Evolutionary conservation across 2,329 filamentous ascomycete species (phyloP).

Genomic region (Arthroderma uncinatum): DNA sequence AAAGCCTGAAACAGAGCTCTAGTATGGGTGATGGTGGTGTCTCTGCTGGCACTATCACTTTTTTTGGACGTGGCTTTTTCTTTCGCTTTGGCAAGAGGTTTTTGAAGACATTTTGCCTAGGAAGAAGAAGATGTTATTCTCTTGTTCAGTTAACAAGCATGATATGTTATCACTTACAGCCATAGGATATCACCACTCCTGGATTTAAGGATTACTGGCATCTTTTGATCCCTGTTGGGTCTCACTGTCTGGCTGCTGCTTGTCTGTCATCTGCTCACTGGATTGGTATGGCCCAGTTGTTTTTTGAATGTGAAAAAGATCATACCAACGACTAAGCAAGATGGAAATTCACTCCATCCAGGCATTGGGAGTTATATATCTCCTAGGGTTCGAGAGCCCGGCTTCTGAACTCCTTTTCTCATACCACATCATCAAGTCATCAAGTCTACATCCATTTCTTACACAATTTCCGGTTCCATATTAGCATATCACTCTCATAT

Average conservation of each 20-base stretch:
- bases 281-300: not conserved
- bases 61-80: not conserved
- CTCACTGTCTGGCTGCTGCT: not conserved
- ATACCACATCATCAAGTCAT: not conserved
- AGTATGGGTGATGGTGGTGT: not conserved
- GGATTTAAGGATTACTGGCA: not conserved
- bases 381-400: not conserved
- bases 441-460: not conserved
- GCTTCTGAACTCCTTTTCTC: not conserved
- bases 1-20: not conserved
- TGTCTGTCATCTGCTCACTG: not conserved
- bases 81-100: not conserved
- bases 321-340: constrained; percentile 1
- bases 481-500: not conserved
- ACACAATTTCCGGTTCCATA: not conserved
- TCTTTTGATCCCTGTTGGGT: not conserved
- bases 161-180: not conserved
- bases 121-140: not conserved
- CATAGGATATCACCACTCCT: not conserved
- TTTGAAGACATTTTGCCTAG: not conserved
- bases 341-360: not conserved
- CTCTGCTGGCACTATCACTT: not conserved
- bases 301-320: not conserved
- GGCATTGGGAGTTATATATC: not conserved
- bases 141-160: not conserved